Evolutionary conservation across 202 grass and related monocot species (phyloP), one percentile per base, ranked within the genome.

Genomic region (Saccharum hybrid): DNA sequence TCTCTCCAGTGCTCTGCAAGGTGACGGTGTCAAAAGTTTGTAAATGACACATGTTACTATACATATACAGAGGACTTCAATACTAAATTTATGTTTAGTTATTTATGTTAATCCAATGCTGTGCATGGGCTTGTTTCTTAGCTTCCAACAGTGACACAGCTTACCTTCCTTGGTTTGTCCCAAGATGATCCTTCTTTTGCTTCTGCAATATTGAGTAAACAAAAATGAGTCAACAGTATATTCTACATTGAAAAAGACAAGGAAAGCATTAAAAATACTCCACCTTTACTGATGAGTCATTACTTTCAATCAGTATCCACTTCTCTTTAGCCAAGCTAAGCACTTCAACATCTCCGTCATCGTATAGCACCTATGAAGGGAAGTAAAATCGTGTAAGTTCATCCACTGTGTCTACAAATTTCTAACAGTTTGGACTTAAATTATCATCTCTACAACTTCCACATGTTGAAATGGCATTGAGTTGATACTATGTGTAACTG

Each of bases 281-380:
- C 82, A 99, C 91, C 91, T 97, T 99, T 12, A 75, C 69, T 34
- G 90, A 72, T 33, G 73, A 43, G 43, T 82, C 67, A 88, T 67
- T 82, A 64, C 77, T 88, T 84, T 79, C 64, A 71, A 96, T 2
- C 19, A 86, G 31, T 64, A 79, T 72, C 93, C 93, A 99, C 84
- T 94, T 94, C 79, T 99, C 93, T 83, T 96, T 99, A 60, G 78
- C 73, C 66, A 99, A 75, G 76, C 91, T 89, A 85, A 99, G 97
- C 48, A 94, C 57, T 85, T 99, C 97, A 65, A 89, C 40, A 75
- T 99, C 97, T 80, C 97, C 97, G 21, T 99, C 97, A 68, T 97
- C 77, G 19, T 99, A 99, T 30, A 88, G 46, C 23, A 99, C 82
- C 97, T 99, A 85, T 43, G 33, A 4, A 38, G 57, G 40, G 23